Evolutionary conservation across 257 asterid species (phyloP), one percentile per base, ranked within the genome.

Genomic region (Catharanthus roseus): DNA sequence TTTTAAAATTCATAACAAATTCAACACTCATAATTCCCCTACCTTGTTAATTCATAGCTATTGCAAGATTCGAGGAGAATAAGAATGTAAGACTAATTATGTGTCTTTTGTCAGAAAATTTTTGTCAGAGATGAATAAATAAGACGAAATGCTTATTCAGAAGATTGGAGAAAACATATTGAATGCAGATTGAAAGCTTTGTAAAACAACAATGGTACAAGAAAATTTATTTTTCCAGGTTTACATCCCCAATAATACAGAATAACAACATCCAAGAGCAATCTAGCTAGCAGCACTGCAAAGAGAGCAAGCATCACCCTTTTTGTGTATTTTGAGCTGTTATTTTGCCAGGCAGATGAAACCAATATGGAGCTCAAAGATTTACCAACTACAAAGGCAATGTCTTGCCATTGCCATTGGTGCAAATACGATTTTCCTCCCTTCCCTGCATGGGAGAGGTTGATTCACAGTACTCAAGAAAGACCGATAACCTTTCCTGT

Each of bases 401-500:
- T 33, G 45, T 33, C 58, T 19, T 7, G 10, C n/a, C 24, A 6
- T 33, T 12, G 66, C 15, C 26, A 60, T 60, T 34, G n/a, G n/a
- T 58, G 66, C 24, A 31, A 47, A 47, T 47, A 31, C 38, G 19
- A 16, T 60, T 19, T 2, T 4, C 53, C 16, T 15, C n/a, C n/a
- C n/a, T n/a, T n/a, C n/a, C 21, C 4, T 47, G 47, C 47, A 47
- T 45, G 51, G 8, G 19, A 15, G 19, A 10, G 21, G 68, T 31
- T 45, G 41, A 49, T 10, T 11, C 10, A n/a, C 1, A 44, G 26
- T 38, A 28, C 28, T 93, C 87, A 95, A 82, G 99, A 95, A 68
- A 95, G 96, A 63, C 99, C 99, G 38, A 89, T 82, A 50, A 95
- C 96, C 74, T 76, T 83, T 74, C 97, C 97, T 0, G 97, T 91